Percentiles rank a stretch among this genome's conserved stretches.
Conservation (phyloP, 2,329 filamentous ascomycete species). For the Fusarium sp. region DNA sequence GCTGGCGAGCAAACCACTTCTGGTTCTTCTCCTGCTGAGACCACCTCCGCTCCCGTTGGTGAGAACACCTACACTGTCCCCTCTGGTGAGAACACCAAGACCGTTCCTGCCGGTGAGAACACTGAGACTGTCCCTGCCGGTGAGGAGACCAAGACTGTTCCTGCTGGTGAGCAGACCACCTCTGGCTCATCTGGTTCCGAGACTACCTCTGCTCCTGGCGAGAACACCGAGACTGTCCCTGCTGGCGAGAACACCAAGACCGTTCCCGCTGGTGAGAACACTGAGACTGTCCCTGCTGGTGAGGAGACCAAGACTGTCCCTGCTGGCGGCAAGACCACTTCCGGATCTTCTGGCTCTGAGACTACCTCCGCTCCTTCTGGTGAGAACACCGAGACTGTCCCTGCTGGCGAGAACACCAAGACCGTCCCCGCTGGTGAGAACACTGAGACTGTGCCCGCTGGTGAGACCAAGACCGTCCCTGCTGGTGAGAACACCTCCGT, state of each 20-base stretch:
- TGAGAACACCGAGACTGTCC: constrained; percentile 55
- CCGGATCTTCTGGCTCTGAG: constrained; percentile 57
- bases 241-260: constrained; percentile 14
- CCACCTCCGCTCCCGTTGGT: constrained; percentile 46
- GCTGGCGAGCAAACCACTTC: constrained; percentile 21
- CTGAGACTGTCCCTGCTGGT: constrained; percentile 15
- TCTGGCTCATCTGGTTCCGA: constrained; percentile 10
- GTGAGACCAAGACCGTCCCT: not conserved
- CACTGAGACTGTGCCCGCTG: not conserved
- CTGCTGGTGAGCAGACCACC: constrained; percentile 15
- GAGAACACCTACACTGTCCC: constrained; percentile 17
- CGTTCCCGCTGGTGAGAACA: constrained; percentile 12
- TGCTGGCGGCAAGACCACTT: constrained; percentile 20
- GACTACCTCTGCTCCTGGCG: constrained; percentile 61
- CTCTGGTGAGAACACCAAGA: constrained; percentile 42
- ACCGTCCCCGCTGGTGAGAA: constrained; percentile 6
- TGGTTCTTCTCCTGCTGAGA: constrained; percentile 57
- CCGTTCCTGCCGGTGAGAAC: constrained; percentile 15
- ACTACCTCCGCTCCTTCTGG: constrained; percentile 61
- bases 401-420: not conserved
- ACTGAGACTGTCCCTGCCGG: constrained; percentile 44
- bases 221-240: constrained; percentile 43
- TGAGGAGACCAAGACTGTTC: constrained; percentile 45
- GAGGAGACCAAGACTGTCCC: constrained; percentile 27
- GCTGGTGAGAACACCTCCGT: constrained; percentile 30